These are phyloP conservation scores for Sanghuangporus weigelae DNA, from an alignment of 1,284 basidiomycete species.

Conservation along the genomic window DNA sequence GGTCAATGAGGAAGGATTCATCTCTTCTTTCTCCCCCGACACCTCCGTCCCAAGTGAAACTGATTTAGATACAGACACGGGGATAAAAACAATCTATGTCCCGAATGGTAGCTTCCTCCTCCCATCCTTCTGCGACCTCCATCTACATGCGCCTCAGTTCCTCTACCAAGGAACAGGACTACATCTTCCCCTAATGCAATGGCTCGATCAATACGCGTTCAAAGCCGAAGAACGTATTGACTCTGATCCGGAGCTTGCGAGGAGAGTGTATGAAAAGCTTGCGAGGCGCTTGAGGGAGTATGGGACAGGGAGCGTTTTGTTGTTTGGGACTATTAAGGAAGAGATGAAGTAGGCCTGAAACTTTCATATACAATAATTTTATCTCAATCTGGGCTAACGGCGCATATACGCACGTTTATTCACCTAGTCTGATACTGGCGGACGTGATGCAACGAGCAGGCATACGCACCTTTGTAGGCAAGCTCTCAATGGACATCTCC, in stretches of 20 bases:
- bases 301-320: constrained; percentile 69
- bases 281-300: constrained; percentile 58
- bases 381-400: neutral
- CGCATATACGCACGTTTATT: neutral
- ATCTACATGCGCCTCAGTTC: constrained; percentile 84
- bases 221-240: constrained; percentile 76
- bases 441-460: constrained; percentile 66
- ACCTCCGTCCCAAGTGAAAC: neutral
- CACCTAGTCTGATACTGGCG: constrained; percentile 64
- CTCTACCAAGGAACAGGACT: constrained; percentile 82
- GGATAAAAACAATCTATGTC: constrained; percentile 13
- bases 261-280: constrained; percentile 59
- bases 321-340: constrained; percentile 78
- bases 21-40: constrained; percentile 7
- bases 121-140: constrained; percentile 76
- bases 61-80: neutral
- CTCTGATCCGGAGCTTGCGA: constrained; percentile 50
- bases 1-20: constrained; percentile 16
- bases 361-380: neutral
- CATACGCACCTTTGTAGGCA: constrained; percentile 74
- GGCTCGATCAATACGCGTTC: constrained; percentile 75
- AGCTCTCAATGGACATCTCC: constrained; percentile 81
- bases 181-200: constrained; percentile 78
- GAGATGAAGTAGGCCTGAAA: constrained; percentile 62
- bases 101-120: constrained; percentile 59